Conservation (phyloP, 768 basidiomycete genomes). For the Rhodotorula kratochvilovae region DNA sequence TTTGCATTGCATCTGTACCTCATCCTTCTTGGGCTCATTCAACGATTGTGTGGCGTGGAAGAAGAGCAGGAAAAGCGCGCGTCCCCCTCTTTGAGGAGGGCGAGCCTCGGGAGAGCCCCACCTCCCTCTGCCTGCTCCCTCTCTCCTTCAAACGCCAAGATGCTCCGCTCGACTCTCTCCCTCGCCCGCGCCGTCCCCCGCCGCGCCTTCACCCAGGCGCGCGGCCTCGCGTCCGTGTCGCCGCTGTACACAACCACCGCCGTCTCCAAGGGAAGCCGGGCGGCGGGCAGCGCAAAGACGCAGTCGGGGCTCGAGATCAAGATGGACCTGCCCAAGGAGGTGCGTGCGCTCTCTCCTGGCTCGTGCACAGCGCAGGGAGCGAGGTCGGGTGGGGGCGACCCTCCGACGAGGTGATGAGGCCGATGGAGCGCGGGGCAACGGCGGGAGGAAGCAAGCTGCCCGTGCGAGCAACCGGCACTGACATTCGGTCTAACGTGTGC, state of each 20-base stretch:
- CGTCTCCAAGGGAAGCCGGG: constrained; percentile 24
- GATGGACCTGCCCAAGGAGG: constrained; percentile 26
- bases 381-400: too few species aligned
- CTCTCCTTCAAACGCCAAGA: background rate
- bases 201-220: background rate
- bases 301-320: constrained; percentile 27
- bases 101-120: too few species aligned
- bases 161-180: constrained; percentile 7
- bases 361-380: too few species aligned
- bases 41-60: too few species aligned
- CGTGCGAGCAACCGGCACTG: background rate
- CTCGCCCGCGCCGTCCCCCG: constrained; percentile 4
- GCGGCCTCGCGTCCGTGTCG: constrained; percentile 3
- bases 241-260: constrained; percentile 31
- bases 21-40: too few species aligned
- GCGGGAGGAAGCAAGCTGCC: too few species aligned
- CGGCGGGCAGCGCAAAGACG: constrained; percentile 24
- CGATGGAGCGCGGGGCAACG: too few species aligned
- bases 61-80: too few species aligned
- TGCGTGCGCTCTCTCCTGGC: background rate
- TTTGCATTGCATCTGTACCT: background rate
- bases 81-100: too few species aligned
- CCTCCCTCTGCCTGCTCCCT: background rate
- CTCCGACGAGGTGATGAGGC: background rate
- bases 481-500: background rate